Evolutionary conservation across 371 early-diverging fungal genomes (phyloP), one percentile per base, ranked within the genome.

Genomic region (Mucor sp.): DNA sequence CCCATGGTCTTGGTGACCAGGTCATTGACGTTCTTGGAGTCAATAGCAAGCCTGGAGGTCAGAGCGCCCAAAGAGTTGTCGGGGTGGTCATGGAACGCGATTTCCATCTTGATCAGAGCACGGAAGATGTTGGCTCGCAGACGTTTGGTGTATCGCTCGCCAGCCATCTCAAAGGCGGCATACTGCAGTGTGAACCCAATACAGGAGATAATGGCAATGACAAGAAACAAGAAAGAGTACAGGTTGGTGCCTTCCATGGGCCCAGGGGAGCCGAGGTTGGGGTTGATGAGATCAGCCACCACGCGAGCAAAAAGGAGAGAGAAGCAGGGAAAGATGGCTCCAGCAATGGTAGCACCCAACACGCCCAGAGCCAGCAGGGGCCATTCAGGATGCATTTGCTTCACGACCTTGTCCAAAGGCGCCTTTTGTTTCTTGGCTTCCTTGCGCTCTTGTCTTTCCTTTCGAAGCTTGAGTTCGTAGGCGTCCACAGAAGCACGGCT

Each of bases 51-150:
- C 48, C 91, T 88, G 12, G 95, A 81, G 1, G 94, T 90, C 41
- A 97, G 79, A n/a, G 91, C 92, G 62, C 98, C 97, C n/a, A 91
- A 89, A 32, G 83, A 87, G 79, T 97, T 89, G 55, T 89, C 87
- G 32, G 41, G 41, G 11, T 41, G 41, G 77, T 97, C 98, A 76
- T 91, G 97, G 77, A 85, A 97, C 6, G 83, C 91, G 65, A 96
- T 87, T 68, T 97, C 95, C 82, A 96, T 97, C 25, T 78, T 73
- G 71, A 93, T 78, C 50, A 89, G 79, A 19, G 88, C 80, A 21
- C 82, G 74, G 79, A 93, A 92, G 12, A 85, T 67, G 43, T 69
- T 60, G 32, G 73, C 78, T 47, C 93, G 83, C 37, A 93, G 71
- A 53, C 91, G 85, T 17, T 76, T 72, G 11, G 91, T 91, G 57